A percentile compares a stretch with the other conserved stretches of the same genome.
Conservation (phyloP, 169 alveolate species). For the Pseudocohnilembus persalinus region DNA sequence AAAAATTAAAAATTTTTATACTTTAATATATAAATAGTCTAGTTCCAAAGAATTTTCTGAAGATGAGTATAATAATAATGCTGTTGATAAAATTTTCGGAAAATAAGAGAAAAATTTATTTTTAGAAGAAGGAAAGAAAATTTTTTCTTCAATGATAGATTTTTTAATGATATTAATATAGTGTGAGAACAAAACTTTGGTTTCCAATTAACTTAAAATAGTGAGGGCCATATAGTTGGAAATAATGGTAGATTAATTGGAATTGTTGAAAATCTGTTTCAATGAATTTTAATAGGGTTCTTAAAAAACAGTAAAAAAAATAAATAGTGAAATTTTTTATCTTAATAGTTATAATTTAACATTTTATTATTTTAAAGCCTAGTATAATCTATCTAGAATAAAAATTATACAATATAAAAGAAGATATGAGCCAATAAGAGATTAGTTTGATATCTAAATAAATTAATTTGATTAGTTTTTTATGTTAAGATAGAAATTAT, state of each 20-base stretch:
- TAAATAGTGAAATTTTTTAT: too few relatives aligned
- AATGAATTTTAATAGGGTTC: not conserved
- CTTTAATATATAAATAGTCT: too few relatives aligned
- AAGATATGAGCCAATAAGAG: not conserved
- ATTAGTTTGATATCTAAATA: not conserved
- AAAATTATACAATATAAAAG: not conserved
- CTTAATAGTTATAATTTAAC: too few relatives aligned
- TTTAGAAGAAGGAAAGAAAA: not conserved
- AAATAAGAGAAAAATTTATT: not conserved
- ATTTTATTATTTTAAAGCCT: not conserved
- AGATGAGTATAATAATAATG: not conserved
- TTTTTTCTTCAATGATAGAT: not conserved
- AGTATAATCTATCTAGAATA: not conserved
- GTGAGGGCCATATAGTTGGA: not conserved
- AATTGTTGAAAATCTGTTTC: not conserved
- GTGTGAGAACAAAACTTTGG: not conserved
- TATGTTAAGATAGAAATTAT: not conserved
- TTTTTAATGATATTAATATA: too few relatives aligned
- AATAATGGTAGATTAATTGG: not conserved
- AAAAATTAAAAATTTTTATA: too few relatives aligned
- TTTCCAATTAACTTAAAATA: not conserved
- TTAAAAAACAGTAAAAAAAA: not conserved
- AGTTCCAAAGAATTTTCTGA: not conserved
- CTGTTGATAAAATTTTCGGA: not conserved
- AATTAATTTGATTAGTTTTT: not conserved